Evolutionary conservation across 257 asterid species (phyloP).

Genomic region (Nicotiana benthamiana): DNA sequence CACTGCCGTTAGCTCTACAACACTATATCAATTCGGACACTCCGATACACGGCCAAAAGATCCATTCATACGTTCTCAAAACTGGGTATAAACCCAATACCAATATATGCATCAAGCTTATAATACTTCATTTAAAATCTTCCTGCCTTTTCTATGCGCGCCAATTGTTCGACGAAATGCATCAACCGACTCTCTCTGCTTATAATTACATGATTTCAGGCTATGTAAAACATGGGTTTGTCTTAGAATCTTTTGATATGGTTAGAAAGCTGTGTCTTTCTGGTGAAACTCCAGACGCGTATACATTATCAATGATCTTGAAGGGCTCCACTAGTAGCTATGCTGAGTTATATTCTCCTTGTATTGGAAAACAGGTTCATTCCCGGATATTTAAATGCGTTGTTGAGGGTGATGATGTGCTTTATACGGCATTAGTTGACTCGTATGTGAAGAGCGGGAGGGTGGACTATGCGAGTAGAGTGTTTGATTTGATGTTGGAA

Average conservation of each 20-base stretch:
- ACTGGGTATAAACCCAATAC: slow-evolving; percentile 52
- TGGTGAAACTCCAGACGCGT: slow-evolving; percentile 56
- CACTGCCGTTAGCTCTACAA: slow-evolving; percentile 49
- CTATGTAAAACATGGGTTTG: slow-evolving; percentile 41
- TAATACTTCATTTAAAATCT: slow-evolving; percentile 49
- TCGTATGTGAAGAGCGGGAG: slow-evolving; percentile 64
- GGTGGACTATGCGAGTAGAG: slow-evolving; percentile 55
- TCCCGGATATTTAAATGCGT: slow-evolving; percentile 46
- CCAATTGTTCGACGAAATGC: slow-evolving; percentile 69
- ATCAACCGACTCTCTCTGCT: slow-evolving; percentile 57
- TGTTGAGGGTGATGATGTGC: slow-evolving; percentile 58
- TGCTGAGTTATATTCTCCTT: slow-evolving; percentile 8
- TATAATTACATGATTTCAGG: slow-evolving; percentile 83
- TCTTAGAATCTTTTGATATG: slow-evolving; percentile 39
- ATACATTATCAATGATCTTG: slow-evolving; percentile 67
- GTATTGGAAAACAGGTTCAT: slow-evolving; percentile 50
- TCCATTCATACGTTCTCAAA: slow-evolving; percentile 66
- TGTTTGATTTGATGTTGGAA: slow-evolving; percentile 68
- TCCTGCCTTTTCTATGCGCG: slow-evolving; percentile 45
- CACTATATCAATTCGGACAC: slow-evolving; percentile 56
- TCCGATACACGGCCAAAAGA: slow-evolving; percentile 65
- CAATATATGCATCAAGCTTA: slow-evolving; percentile 67
- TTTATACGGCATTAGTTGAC: slow-evolving; percentile 65
- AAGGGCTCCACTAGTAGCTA: slow-evolving; percentile 44
- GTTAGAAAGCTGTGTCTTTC: slow-evolving; percentile 38